Evolutionary conservation across 768 basidiomycete genomes (phyloP).

Genomic region (Hygrocybe punicea): DNA sequence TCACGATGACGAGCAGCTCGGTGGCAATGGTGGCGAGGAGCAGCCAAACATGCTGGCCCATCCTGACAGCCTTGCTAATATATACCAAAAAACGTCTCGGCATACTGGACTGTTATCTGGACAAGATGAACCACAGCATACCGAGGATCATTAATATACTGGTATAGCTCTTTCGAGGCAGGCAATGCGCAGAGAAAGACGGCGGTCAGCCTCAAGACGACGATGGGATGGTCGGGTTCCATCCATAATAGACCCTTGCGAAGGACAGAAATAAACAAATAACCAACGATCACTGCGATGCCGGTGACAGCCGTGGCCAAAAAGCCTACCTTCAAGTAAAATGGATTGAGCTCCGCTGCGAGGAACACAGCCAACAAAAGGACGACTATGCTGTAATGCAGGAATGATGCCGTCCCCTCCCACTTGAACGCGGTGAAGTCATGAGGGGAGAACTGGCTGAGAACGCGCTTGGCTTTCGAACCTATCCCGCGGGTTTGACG

Average conservation of each 20-base stretch:
- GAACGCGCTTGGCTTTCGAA: conserved; percentile 72
- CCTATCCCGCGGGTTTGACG: conserved; percentile 73
- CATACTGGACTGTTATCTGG: neutral
- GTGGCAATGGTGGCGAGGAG: conserved; percentile 82
- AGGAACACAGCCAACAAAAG: conserved; percentile 73
- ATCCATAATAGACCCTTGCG: conserved; percentile 67
- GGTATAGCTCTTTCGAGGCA: conserved; percentile 78
- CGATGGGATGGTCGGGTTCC: conserved; percentile 85
- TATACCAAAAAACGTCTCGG: neutral
- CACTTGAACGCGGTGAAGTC: conserved; percentile 88
- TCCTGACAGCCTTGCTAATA: conserved; percentile 70
- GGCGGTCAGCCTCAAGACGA: conserved; percentile 66
- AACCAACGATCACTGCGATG: neutral
- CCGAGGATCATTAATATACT: conserved; percentile 81
- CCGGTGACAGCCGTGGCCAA: too few relatives aligned
- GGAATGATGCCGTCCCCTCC: conserved; percentile 73
- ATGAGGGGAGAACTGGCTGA: conserved; percentile 82
- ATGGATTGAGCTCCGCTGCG: conserved; percentile 82
- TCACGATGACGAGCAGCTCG: conserved; percentile 73
- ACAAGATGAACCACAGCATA: conserved; percentile 32
- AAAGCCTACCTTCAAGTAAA: conserved; percentile 75
- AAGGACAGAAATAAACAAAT: conserved; percentile 6
- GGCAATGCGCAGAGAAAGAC: conserved; percentile 86
- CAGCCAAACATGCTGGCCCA: conserved; percentile 89
- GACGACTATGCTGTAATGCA: conserved; percentile 73